Conservation (phyloP, 768 basidiomycete species). For the Boletus pseudopeckii region DNA sequence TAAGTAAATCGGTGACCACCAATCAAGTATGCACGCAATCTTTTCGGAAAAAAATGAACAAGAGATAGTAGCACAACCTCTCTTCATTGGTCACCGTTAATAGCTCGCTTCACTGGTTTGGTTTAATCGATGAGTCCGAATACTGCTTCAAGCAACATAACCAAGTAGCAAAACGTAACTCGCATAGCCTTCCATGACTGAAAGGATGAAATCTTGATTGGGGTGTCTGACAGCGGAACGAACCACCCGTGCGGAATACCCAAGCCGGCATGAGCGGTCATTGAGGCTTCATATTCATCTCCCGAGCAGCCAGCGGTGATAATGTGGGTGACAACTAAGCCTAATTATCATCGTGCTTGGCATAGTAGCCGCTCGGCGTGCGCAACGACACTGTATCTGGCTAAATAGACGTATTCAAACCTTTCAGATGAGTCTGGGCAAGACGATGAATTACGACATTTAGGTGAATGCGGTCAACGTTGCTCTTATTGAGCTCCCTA, state of each 20-base stretch:
- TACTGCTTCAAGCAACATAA: neutral
- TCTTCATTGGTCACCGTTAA: neutral
- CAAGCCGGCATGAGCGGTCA: conserved; percentile 42
- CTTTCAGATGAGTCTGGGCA: neutral
- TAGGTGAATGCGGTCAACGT: conserved; percentile 9
- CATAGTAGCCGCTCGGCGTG: conserved; percentile 22
- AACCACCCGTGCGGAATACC: conserved; percentile 40
- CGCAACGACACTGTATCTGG: neutral
- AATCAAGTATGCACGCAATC: neutral
- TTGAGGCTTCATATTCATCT: conserved; percentile 52
- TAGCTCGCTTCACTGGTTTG: neutral
- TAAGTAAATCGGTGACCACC: neutral
- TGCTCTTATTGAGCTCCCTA: conserved; percentile 23
- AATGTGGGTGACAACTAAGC: conserved; percentile 32
- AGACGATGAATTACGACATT: conserved; percentile 12
- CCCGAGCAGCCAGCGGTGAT: conserved; percentile 37
- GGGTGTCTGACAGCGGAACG: conserved; percentile 65
- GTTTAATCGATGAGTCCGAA: conserved; percentile 1
- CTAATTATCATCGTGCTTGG: conserved; percentile 37
- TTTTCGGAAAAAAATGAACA: neutral
- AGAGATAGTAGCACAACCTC: neutral
- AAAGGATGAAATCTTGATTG: neutral
- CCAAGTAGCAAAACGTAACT: conserved; percentile 7
- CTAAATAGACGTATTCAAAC: conserved; percentile 6
- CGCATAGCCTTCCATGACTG: neutral